These are phyloP conservation scores for Pleodorina starrii DNA, from an alignment of 139 green algal species.

Conservation along the genomic window DNA sequence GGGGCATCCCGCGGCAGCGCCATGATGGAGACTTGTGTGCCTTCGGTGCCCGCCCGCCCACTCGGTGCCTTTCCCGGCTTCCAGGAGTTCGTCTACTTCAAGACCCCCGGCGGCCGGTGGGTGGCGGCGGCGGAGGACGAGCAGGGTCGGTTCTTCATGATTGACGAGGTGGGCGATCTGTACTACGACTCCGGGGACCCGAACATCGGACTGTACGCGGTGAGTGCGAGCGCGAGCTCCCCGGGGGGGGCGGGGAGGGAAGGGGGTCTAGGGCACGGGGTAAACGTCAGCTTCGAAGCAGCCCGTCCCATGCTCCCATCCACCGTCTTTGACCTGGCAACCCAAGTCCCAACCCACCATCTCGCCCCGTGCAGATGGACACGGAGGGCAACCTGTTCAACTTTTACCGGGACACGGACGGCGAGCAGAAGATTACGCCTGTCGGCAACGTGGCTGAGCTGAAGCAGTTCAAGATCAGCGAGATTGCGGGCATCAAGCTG, in stretches of 20 bases:
- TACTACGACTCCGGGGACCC: constrained; percentile 76
- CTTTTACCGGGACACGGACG: constrained; percentile 68
- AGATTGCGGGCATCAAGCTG: constrained; percentile 70
- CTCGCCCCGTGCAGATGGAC: constrained; percentile 59
- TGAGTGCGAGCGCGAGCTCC: too few relatives aligned
- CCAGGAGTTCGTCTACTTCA: constrained; percentile 70
- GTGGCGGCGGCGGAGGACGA: constrained; percentile 65
- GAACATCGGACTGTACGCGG: constrained; percentile 69
- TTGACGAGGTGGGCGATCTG: constrained; percentile 74
- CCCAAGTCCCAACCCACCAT: too few relatives aligned
- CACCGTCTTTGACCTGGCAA: too few relatives aligned
- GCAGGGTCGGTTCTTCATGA: constrained; percentile 68
- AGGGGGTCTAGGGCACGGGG: too few relatives aligned
- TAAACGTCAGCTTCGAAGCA: too few relatives aligned
- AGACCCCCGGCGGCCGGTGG: constrained; percentile 65
- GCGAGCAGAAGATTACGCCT: constrained; percentile 68
- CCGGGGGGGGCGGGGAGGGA: too few relatives aligned
- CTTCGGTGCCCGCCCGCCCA: too few relatives aligned
- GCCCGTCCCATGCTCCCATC: too few relatives aligned
- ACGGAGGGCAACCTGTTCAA: constrained; percentile 76
- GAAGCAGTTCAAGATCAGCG: constrained; percentile 65
- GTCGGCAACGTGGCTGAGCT: constrained; percentile 67
- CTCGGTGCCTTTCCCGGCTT: too few relatives aligned
- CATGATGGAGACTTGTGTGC: too few relatives aligned
- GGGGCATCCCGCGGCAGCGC: too few relatives aligned